A percentile compares a stretch with the other conserved stretches of the same genome.
These are phyloP conservation scores for Balansia obtecta DNA, from an alignment of 2,329 filamentous ascomycete species.

Conservation along the genomic window DNA sequence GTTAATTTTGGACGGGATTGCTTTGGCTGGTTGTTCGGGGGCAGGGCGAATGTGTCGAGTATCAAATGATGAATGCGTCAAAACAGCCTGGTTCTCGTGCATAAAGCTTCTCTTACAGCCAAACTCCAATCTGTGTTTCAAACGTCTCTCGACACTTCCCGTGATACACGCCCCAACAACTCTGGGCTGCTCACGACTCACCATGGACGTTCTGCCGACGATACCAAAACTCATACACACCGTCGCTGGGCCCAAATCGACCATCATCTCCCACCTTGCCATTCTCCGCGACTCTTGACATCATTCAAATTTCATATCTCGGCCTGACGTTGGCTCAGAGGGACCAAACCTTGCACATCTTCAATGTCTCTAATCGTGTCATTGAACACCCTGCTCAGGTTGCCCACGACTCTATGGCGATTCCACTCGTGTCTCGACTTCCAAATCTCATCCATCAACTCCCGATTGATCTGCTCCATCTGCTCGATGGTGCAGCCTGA, in stretches of 20 bases:
- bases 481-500: conserved; percentile 82
- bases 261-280: background rate
- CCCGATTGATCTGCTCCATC: conserved; percentile 82
- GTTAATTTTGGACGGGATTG: background rate
- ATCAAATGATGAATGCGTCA: background rate
- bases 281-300: background rate
- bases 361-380: conserved; percentile 59
- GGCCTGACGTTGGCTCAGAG: conserved; percentile 27
- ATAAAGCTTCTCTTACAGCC: background rate
- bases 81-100: background rate
- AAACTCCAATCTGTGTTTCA: background rate
- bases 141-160: background rate
- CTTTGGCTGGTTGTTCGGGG: background rate
- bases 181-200: background rate
- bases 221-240: background rate
- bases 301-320: conserved; percentile 2
- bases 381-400: conserved; percentile 61
- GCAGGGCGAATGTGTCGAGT: background rate
- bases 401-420: conserved; percentile 55
- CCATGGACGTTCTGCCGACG: background rate
- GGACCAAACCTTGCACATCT: conserved; percentile 31
- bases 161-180: background rate
- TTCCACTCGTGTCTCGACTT: conserved; percentile 69
- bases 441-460: conserved; percentile 88
- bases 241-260: background rate